These are phyloP conservation scores for Populus tomentosa DNA, from an alignment of 441 rosid genomes.

Conservation along the genomic window DNA sequence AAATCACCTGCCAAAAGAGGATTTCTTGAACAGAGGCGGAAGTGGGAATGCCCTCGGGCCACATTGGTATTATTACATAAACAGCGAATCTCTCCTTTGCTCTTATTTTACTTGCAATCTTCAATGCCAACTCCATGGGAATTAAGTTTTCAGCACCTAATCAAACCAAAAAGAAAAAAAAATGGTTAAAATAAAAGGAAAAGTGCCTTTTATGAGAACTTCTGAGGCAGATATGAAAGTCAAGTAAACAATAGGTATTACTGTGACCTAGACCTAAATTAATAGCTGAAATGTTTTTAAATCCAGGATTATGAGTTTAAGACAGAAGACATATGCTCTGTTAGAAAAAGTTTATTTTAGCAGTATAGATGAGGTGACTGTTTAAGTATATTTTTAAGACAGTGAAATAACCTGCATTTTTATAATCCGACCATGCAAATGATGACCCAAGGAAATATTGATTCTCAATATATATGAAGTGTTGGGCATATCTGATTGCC, in stretches of 20 bases:
- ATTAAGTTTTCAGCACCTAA: conserved; percentile 82
- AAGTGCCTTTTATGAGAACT: neutral
- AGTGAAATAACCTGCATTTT: conserved; percentile 57
- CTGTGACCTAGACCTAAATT: neutral
- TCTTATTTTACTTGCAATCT: conserved; percentile 65
- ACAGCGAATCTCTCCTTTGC: conserved; percentile 76
- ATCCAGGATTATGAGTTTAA: neutral
- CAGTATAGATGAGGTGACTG: neutral
- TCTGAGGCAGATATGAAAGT: neutral
- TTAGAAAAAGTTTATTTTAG: neutral
- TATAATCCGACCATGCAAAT: conserved; percentile 72
- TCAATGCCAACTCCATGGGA: conserved; percentile 86
- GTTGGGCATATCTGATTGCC: conserved; percentile 81
- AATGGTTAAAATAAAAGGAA: neutral
- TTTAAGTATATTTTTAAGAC: neutral
- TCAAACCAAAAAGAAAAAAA: conserved; percentile 1
- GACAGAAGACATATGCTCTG: neutral
- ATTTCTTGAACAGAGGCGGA: conserved; percentile 75
- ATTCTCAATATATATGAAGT: conserved; percentile 80
- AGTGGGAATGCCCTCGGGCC: conserved; percentile 86
- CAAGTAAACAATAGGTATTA: neutral
- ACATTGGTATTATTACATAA: conserved; percentile 74
- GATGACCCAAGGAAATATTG: conserved; percentile 89
- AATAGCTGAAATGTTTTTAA: neutral
- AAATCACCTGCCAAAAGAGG: conserved; percentile 81